Conservation (phyloP, 192 early-diverging fungal genomes). For the Coemansia sp. region DNA sequence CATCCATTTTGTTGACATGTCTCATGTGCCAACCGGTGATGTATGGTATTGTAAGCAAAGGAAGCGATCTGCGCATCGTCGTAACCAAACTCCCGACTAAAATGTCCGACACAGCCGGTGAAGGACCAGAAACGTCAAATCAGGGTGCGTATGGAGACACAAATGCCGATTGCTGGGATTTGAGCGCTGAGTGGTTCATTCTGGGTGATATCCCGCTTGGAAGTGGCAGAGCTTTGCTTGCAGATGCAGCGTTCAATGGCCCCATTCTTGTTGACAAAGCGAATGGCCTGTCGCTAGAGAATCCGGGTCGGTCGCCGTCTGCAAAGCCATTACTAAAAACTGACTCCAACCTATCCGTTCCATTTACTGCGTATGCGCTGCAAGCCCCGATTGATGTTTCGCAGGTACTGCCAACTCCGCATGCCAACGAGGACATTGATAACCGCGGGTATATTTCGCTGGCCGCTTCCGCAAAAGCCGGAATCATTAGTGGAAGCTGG, state of each 20-base stretch:
- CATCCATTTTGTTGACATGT: conserved; percentile 23
- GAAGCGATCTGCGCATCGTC: conserved; percentile 20
- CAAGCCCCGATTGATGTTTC: conserved; percentile 13
- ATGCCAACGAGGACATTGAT: conserved; percentile 27
- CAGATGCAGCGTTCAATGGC: conserved; percentile 18
- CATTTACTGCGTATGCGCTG: conserved; percentile 21
- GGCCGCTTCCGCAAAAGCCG: conserved; percentile 27
- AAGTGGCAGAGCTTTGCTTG: conserved; percentile 16
- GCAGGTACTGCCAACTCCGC: conserved; percentile 20
- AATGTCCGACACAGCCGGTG: neutral
- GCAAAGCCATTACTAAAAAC: neutral
- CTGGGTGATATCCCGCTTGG: conserved; percentile 31
- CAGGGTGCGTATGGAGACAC: conserved; percentile 2
- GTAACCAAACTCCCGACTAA: conserved; percentile 21
- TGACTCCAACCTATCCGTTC: neutral
- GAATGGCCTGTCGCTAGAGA: neutral
- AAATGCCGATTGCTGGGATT: conserved; percentile 25
- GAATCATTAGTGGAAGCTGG: conserved; percentile 53
- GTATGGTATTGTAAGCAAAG: conserved; percentile 26
- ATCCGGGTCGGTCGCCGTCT: neutral
- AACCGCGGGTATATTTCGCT: conserved; percentile 49
- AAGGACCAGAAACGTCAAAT: neutral
- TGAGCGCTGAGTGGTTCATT: conserved; percentile 55
- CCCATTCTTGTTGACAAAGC: neutral
- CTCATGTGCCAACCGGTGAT: conserved; percentile 52